Base-by-base conservation (phyloP, 148 eudicot genomes). In the Amaranthus palmeri region DNA sequence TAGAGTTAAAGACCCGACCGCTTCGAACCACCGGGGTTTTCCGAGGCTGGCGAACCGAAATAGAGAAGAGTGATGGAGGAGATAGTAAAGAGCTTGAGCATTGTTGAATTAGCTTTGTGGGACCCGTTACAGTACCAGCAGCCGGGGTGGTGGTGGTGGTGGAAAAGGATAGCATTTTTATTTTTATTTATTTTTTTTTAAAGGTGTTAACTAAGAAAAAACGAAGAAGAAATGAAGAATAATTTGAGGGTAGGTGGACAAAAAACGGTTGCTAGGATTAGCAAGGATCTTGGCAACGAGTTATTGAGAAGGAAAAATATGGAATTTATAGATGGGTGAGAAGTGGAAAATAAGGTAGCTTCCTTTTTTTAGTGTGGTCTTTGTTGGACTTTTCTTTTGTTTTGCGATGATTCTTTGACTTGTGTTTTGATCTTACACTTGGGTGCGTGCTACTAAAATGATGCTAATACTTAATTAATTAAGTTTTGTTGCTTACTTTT, bases 151-250 rank as follows among this genome's bases (percentile, higher is more conserved):
- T 5, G 25, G 69, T 4, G 56, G 76, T 10, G 52, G 68, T 44
- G 64, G 67, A 17, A 40, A 74, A 64, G 6, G 71, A 66, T 12
- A 74, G n/a, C 77, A 74, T 60, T 12, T 42, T 69, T 42, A 25
- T 25, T 25, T 25, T 0, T 25, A 25, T 3, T 63, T 63, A 13
- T 5, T 1, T 5, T 44, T 25, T 0, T 25, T 25, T 25, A 0
- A 25, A 25, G 36, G 36, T 25, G 36, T 25, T 25, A 25, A 25
- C 2, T 25, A 25, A 25, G 36, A 25, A 25, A 25, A 25, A 25
- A 25, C 1, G 36, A 25, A 25, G 36, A 25, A 25, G 36, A 25
- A 25, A 25, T 25, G 36, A 25, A 25, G 36, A 25, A 25, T 0
- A 54, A 69, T 17, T 68, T 0, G 2, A 8, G 36, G 36, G 36